Conservation (phyloP, 2,329 filamentous ascomycete genomes). For the Talaromyces sp. region DNA sequence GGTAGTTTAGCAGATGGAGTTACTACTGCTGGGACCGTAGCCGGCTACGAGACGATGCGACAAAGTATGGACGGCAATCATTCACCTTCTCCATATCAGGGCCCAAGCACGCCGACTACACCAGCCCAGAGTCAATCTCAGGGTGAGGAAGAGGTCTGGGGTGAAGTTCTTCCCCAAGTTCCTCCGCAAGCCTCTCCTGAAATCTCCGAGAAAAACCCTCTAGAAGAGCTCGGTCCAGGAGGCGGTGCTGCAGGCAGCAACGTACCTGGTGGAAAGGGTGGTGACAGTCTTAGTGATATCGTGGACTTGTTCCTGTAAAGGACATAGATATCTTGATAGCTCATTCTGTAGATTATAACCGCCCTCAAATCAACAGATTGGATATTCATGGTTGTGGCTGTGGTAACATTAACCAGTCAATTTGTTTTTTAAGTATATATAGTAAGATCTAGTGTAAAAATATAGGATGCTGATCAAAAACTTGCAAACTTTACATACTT, state of each 20-base stretch:
- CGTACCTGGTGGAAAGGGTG: constrained; percentile 12
- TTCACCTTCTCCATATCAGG: constrained; percentile 6
- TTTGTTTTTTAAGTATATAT: not conserved
- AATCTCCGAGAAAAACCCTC: constrained; percentile 14
- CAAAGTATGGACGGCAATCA: constrained; percentile 39
- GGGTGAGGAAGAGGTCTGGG: constrained; percentile 24
- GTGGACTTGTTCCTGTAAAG: not conserved
- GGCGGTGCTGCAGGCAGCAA: constrained; percentile 18
- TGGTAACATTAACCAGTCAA: not conserved
- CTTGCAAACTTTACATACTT: not conserved
- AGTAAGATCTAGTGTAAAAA: not conserved
- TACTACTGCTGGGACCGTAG: constrained; percentile 54
- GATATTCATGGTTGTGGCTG: not conserved
- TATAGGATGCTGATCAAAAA: not conserved
- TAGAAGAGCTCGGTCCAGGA: constrained; percentile 16
- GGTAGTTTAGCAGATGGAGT: constrained; percentile 23
- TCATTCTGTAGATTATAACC: not conserved
- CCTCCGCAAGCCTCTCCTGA: not conserved
- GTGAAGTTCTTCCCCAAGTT: not conserved
- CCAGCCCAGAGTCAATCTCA: constrained; percentile 13
- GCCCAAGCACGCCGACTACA: not conserved
- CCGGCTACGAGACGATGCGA: constrained; percentile 61
- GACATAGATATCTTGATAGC: not conserved
- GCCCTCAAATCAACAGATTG: not conserved
- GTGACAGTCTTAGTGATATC: constrained; percentile 20